phyloP scores from a whole-genome alignment of 2,329 filamentous ascomycete species.

The Drechslerella dactyloides region DNA sequence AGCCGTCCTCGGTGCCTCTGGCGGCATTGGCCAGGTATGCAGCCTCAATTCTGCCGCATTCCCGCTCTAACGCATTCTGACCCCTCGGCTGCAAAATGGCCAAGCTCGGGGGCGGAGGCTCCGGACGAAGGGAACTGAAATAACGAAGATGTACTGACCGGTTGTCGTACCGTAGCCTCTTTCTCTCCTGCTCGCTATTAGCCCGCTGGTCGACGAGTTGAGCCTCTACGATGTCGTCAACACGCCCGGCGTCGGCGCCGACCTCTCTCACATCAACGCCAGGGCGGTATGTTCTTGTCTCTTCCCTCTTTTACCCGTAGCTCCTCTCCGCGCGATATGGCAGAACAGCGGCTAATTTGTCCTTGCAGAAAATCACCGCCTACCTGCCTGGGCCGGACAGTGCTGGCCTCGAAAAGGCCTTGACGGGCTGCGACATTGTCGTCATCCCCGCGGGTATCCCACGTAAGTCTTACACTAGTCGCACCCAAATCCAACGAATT shows the following conservation, averaged over 20 bases:
- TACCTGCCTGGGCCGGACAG: slow-evolving; percentile 84
- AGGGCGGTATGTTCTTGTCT: slow-evolving; percentile 69
- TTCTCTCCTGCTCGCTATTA: slow-evolving; percentile 93
- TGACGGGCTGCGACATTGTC: slow-evolving; percentile 93
- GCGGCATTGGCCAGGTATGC: slow-evolving; percentile 95
- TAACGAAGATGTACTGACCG: slow-evolving; percentile 3
- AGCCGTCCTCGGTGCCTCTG: slow-evolving; percentile 91
- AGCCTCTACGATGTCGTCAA: slow-evolving; percentile 99
- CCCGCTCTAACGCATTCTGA: slow-evolving; percentile 14
- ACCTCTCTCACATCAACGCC: slow-evolving; percentile 96
- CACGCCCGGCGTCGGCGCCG: slow-evolving; percentile 92
- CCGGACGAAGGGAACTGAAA: slow-evolving; percentile 36
- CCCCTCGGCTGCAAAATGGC: slow-evolving; percentile 12
- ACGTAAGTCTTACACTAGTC: slow-evolving; percentile 66
- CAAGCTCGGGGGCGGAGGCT: slow-evolving; percentile 1
- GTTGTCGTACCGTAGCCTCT: slow-evolving; percentile 70
- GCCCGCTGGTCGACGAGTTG: slow-evolving; percentile 86
- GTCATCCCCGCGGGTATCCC: slow-evolving; percentile 98
- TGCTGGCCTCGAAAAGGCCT: slow-evolving; percentile 81
- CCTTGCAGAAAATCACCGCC: slow-evolving; percentile 77
- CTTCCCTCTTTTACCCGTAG: slow-evolving; percentile 10
- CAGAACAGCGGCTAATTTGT: slow-evolving; percentile 13
- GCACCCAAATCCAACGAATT: background rate
- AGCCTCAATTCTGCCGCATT: slow-evolving; percentile 15
- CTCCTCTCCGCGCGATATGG: slow-evolving; percentile 13